Evolutionary conservation across 2,329 filamentous ascomycete genomes (phyloP).

Genomic region (Aspergillus sp.): DNA sequence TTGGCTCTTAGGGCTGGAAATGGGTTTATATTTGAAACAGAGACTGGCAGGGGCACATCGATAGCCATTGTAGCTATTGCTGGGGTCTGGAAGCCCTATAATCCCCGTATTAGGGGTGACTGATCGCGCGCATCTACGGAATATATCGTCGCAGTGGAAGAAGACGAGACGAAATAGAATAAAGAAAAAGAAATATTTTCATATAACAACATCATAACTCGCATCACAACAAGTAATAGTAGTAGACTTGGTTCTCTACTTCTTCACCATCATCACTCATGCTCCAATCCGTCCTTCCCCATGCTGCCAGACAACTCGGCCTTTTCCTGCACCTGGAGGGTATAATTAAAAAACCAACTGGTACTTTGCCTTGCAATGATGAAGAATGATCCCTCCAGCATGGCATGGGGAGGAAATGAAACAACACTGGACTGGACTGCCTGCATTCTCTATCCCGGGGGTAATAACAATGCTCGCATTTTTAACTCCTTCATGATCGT

Average conservation of each 20-base stretch:
- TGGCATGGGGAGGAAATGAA: slow-evolving; percentile 5
- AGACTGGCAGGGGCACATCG: too few relatives aligned
- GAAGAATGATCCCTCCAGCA: slow-evolving; percentile 4
- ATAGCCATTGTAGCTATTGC: too few relatives aligned
- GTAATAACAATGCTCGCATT: slow-evolving; percentile 19
- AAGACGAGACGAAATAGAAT: slow-evolving; percentile 11
- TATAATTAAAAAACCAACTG: neutral
- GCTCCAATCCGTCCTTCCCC: slow-evolving; percentile 10
- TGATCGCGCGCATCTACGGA: too few relatives aligned
- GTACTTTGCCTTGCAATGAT: too few relatives aligned
- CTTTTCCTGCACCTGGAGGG: neutral
- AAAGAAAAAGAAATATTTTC: slow-evolving; percentile 16
- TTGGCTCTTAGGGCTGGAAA: too few relatives aligned
- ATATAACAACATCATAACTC: slow-evolving; percentile 27
- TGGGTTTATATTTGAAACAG: too few relatives aligned
- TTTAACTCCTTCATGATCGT: slow-evolving; percentile 21
- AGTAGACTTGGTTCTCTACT: slow-evolving; percentile 17
- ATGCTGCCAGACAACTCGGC: slow-evolving; percentile 5
- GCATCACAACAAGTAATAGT: slow-evolving; percentile 15
- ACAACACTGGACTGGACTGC: slow-evolving; percentile 11
- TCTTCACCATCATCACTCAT: slow-evolving; percentile 21
- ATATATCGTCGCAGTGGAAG: neutral
- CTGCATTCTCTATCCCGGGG: slow-evolving; percentile 26
- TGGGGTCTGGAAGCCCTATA: too few relatives aligned
- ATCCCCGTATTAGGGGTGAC: too few relatives aligned